phyloP scores from a whole-genome alignment of 768 basidiomycete genomes.

The Galerina marginata region DNA sequence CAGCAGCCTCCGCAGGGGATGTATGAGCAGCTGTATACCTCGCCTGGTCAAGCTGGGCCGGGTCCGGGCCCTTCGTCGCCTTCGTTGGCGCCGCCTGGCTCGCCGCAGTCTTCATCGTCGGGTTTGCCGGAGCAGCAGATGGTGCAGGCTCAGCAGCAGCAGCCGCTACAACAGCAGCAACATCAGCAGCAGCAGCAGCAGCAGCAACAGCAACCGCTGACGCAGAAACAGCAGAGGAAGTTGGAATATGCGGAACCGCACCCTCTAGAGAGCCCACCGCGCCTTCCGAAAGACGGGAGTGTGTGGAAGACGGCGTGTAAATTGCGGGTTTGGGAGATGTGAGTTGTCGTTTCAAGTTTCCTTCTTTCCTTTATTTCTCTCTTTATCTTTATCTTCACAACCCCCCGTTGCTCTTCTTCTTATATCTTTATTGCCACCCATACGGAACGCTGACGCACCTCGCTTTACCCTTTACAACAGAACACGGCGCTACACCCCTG shows the following conservation, averaged over 20 bases:
- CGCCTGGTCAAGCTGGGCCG: constrained; percentile 5
- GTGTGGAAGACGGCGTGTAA: constrained; percentile 34
- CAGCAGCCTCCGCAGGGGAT: constrained; percentile 6
- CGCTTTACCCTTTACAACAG: constrained; percentile 10
- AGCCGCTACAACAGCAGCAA: constrained; percentile 15
- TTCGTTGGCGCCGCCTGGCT: background rate
- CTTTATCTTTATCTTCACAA: too few species aligned
- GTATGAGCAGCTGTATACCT: constrained; percentile 10
- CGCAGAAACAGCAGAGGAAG: constrained; percentile 16
- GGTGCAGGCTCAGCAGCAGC: background rate
- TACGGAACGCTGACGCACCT: background rate
- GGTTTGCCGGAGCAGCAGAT: background rate
- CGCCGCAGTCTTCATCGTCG: constrained; percentile 1
- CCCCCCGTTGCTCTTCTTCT: background rate
- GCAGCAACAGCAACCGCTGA: constrained; percentile 8
- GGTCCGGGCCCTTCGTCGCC: constrained; percentile 10
- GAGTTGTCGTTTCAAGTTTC: constrained; percentile 1
- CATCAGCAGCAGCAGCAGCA: constrained; percentile 22
- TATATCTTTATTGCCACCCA: background rate
- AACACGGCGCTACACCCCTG: constrained; percentile 26
- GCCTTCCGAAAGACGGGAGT: constrained; percentile 19
- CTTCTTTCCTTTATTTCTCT: too few species aligned
- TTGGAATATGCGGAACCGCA: constrained; percentile 15
- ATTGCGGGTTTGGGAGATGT: constrained; percentile 32
- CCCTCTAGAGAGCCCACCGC: constrained; percentile 24